Conservation (phyloP, 75 land plant species). For the Cunninghamia lanceolata region DNA sequence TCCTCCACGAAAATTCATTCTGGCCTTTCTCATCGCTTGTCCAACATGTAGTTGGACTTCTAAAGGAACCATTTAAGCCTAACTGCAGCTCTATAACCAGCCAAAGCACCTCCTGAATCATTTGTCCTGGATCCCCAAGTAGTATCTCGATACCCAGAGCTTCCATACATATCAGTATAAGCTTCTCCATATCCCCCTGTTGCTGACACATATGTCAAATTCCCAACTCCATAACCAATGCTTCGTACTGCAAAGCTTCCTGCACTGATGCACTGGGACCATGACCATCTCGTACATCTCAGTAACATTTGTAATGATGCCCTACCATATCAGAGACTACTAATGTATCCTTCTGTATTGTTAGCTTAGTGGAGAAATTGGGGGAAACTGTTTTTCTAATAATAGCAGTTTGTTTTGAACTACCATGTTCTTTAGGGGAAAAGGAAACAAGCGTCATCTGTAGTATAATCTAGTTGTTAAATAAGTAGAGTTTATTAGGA, state of each 20-base stretch:
- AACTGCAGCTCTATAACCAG: constrained; percentile 52
- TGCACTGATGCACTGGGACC: neutral
- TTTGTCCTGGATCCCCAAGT: constrained; percentile 66
- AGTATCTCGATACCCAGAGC: constrained; percentile 56
- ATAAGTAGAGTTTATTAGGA: too few species aligned
- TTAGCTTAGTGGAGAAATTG: too few species aligned
- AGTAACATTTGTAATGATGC: constrained; percentile 89
- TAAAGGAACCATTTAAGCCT: constrained; percentile 19
- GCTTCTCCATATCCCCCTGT: constrained; percentile 28
- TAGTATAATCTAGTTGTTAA: too few species aligned
- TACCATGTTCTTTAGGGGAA: too few species aligned
- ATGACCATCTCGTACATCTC: constrained; percentile 85
- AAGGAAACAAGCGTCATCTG: too few species aligned
- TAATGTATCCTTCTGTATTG: too few species aligned
- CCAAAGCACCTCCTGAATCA: constrained; percentile 58
- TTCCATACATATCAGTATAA: constrained; percentile 33
- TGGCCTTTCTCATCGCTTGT: too few species aligned
- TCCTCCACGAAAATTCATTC: too few species aligned
- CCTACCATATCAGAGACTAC: constrained; percentile 1
- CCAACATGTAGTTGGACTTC: too few species aligned
- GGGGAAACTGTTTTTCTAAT: too few species aligned
- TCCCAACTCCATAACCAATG: constrained; percentile 10
- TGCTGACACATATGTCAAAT: constrained; percentile 9
- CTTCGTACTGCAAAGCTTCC: constrained; percentile 5
- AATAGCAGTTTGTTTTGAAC: too few species aligned